These are phyloP conservation scores for Catharanthus roseus DNA, from an alignment of 257 asterid species.

Conservation along the genomic window DNA sequence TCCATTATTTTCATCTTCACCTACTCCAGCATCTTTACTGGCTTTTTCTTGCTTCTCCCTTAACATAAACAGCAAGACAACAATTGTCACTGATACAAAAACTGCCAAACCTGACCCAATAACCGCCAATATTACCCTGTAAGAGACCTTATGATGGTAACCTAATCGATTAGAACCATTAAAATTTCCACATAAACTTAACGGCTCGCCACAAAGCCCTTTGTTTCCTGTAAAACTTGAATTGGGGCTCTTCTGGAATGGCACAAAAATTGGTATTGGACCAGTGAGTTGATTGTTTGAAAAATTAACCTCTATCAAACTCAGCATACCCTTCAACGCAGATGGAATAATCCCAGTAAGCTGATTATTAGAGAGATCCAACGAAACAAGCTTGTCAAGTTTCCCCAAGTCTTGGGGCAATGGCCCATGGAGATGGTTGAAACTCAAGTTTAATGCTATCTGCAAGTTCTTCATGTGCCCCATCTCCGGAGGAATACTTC, in stretches of 20 bases:
- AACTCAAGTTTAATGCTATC: constrained; percentile 76
- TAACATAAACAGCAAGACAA: constrained; percentile 82
- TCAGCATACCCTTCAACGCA: constrained; percentile 75
- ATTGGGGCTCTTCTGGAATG: constrained; percentile 81
- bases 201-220: constrained; percentile 88
- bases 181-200: constrained; percentile 55
- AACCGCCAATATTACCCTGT: constrained; percentile 67
- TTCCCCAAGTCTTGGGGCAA: constrained; percentile 81
- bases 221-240: constrained; percentile 76
- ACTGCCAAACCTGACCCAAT: constrained; percentile 92
- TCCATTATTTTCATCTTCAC: constrained; percentile 30
- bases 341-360: constrained; percentile 73
- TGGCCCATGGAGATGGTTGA: constrained; percentile 64
- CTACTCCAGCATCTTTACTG: constrained; percentile 37
- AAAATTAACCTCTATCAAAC: constrained; percentile 88
- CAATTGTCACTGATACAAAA: constrained; percentile 62
- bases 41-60: constrained; percentile 85
- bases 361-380: constrained; percentile 80
- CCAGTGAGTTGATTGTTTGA: constrained; percentile 75
- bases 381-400: constrained; percentile 84
- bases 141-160: constrained; percentile 82
- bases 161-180: constrained; percentile 28
- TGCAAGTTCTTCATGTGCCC: constrained; percentile 85
- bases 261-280: constrained; percentile 67
- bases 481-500: constrained; percentile 78